Evolutionary conservation across 805 yeast species (phyloP), one percentile per base, ranked within the genome.

Genomic region (Teunomyces aglyptinius): DNA sequence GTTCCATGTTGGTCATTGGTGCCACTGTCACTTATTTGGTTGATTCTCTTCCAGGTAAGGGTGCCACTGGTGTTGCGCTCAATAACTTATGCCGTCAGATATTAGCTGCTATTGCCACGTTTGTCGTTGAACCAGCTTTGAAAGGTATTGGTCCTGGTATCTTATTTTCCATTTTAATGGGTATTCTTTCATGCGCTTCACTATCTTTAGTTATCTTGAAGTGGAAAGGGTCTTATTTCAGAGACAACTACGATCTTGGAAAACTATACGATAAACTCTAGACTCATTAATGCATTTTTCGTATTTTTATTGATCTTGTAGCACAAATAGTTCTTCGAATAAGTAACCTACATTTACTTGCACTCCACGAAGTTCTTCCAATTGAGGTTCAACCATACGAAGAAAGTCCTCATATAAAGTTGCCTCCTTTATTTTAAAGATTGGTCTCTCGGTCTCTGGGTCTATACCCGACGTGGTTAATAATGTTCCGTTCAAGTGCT

Each of bases 21-120:
- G 81, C 88, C 6, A 85, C 89, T 0, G 79, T 85, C 2, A 88
- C 96, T 0, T 89, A 88, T 58, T 67, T 89, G 47, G 90, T 89
- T 1, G 96, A 89, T 58, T 81, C 89, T 1, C 71, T 89, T 38
- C 96, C 96, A 0, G 95, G 96, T 0, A 76, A 83, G 56, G 95
- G 96, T 35, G 91, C 96, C 11, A 86, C 96, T 0, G 96, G 95
- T 0, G 87, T 89, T 41, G 96, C 96, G 0, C 63, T 89, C 43
- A 89, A 86, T 57, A 89, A 89, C 59, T 75, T 89, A 46, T 71
- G 85, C 15, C 74, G 96, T 55, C 86, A 82, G 73, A 67, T 81
- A 1, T 67, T 86, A 49, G 96, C 96, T 1, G 88, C 95, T 0
- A 72, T 75, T 1, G 91, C 89, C 8, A 81, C 90, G 1, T 89